A percentile compares a stretch with the other conserved stretches of the same genome.
These are phyloP conservation scores for Exserohilum turcica DNA, from an alignment of 2,329 filamentous ascomycete genomes.

Conservation along the genomic window DNA sequence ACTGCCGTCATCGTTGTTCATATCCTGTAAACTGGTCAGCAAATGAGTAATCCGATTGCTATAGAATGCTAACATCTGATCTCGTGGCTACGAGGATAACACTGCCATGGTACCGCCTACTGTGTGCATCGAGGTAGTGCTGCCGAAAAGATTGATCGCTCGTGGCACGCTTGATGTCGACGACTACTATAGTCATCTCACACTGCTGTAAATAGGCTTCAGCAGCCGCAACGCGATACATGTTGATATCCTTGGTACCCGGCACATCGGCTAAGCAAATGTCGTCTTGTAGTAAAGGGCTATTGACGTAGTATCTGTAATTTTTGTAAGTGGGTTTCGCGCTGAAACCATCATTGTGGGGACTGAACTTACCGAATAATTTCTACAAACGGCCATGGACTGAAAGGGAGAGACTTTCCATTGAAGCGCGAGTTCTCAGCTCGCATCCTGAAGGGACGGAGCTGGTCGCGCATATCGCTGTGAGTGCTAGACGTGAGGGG, in stretches of 20 bases:
- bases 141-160: conserved; percentile 13
- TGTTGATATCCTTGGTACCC: conserved; percentile 21
- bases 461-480: conserved; percentile 14
- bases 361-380: conserved; percentile 15
- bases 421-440: conserved; percentile 12
- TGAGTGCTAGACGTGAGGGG: conserved; percentile 9
- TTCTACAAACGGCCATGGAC: conserved; percentile 31
- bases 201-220: conserved; percentile 22
- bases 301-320: conserved; percentile 1
- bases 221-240: conserved; percentile 11
- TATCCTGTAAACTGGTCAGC: conserved; percentile 4
- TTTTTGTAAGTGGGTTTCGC: neutral
- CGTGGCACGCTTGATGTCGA: conserved; percentile 19
- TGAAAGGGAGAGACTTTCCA: conserved; percentile 18
- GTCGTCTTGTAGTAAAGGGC: neutral
- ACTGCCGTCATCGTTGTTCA: conserved; percentile 9
- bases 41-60: neutral
- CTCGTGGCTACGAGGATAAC: conserved; percentile 26
- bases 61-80: conserved; percentile 18
- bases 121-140: conserved; percentile 19
- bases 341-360: too few species aligned
- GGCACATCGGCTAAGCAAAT: conserved; percentile 23
- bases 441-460: conserved; percentile 19
- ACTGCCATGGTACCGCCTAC: conserved; percentile 21
- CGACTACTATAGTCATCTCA: conserved; percentile 27